Base-by-base conservation (phyloP, 495 filamentous ascomycete genomes). In the Astrothelium macrocarpum region DNA sequence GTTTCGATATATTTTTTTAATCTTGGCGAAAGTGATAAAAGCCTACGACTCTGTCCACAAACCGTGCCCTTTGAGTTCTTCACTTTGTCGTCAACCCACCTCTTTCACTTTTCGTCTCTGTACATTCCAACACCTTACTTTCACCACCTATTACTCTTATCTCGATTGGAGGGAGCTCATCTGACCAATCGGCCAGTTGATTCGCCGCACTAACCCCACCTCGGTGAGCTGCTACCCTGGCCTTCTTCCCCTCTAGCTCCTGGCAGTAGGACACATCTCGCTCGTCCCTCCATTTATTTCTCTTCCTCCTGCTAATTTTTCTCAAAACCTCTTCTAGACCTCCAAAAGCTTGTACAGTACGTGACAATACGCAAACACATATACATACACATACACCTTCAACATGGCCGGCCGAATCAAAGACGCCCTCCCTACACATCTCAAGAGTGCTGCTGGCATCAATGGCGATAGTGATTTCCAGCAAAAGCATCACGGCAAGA, bases 401-500 rank as follows among this genome's bases (percentile, higher is more conserved):
- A 88, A 71, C 74, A 94, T 93, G 89, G 84, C 87, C 62, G 76
- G 84, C 64, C 83, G 81, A 72, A 80, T 87, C 68, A 84, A 80
- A 76, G 84, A 79, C 69, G 87, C 87, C 10, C 75, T 97, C 56
- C 91, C 91, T 62, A 75, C 87, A 20, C 92, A 95, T 79, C 83
- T 97, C 65, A 90, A 87, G 80, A 78, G 84, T 59, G 78, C 79
- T 59, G 77, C 76, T 26, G 76, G 75, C 32, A 80, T 74, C 63
- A 78, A 78, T 67, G 81, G 82, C 66, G 86, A 85, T 65, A 72
- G 69, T 39, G 74, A 81, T 68, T 64, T 62, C 42, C 66, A 59
- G n/a, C 65, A 77, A 64, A 90, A 89, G 78, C 91, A 95, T 73
- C 92, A 97, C 77, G 91, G 90, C 70, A 97, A 97, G 84, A 87